Evolutionary conservation across 2,329 filamentous ascomycete genomes (phyloP).

Genomic region (Phaeosphaeria sp.): DNA sequence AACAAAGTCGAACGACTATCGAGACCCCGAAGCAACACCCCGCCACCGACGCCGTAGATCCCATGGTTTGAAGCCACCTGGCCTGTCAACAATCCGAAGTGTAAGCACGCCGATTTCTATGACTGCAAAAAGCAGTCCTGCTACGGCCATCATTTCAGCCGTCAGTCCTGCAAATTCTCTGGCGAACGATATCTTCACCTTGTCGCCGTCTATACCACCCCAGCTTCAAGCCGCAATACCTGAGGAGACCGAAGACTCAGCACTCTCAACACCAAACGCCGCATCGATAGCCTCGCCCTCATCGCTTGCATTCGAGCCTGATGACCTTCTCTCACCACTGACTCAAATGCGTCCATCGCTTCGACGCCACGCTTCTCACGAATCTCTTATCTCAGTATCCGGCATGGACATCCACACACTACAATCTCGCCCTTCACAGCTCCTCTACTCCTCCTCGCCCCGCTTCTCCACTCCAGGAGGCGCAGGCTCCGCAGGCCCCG

Average conservation of each 20-base stretch:
- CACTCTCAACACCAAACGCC: constrained; percentile 17
- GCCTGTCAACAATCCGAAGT: constrained; percentile 38
- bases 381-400: constrained; percentile 85
- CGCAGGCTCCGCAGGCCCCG: constrained; percentile 50
- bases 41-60: constrained; percentile 30
- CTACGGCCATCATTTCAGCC: constrained; percentile 39
- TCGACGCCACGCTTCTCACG: constrained; percentile 76
- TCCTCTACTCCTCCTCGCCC: constrained; percentile 63
- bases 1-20: constrained; percentile 29
- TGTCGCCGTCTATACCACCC: constrained; percentile 30
- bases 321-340: constrained; percentile 41
- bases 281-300: constrained; percentile 31
- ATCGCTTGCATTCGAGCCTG: constrained; percentile 22
- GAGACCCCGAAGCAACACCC: constrained; percentile 20
- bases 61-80: constrained; percentile 37
- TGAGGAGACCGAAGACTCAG: constrained; percentile 43
- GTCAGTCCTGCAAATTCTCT: constrained; percentile 41
- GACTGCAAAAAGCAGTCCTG: constrained; percentile 43
- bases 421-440: constrained; percentile 75
- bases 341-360: constrained; percentile 53
- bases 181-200: constrained; percentile 35
- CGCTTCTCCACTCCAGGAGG: constrained; percentile 55
- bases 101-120: constrained; percentile 41
- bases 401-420: constrained; percentile 91
- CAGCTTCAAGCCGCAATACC: constrained; percentile 41